These are phyloP conservation scores for Delonix regia DNA, from an alignment of 306 rosid species.

Conservation along the genomic window DNA sequence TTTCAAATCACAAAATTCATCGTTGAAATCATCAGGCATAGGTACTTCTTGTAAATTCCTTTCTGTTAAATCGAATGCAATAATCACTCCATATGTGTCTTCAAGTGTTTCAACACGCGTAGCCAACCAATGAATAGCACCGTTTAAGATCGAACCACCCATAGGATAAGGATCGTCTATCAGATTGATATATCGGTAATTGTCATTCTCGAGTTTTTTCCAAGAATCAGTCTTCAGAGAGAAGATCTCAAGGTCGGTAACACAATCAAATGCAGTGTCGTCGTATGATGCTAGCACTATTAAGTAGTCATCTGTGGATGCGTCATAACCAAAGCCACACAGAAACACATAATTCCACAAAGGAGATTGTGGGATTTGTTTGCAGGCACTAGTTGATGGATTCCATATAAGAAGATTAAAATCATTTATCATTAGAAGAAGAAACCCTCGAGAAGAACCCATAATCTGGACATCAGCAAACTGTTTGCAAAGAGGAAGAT, in stretches of 20 bases:
- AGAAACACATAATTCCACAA: not conserved
- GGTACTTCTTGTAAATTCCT: not conserved
- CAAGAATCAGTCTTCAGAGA: conserved; percentile 4
- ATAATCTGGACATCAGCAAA: not conserved
- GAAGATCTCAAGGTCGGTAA: not conserved
- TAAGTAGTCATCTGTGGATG: not conserved
- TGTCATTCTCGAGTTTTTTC: not conserved
- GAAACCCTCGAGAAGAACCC: conserved; percentile 31
- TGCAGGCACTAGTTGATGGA: conserved; percentile 1
- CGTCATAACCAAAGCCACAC: conserved; percentile 1
- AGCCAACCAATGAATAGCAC: conserved; percentile 18
- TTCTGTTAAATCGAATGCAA: not conserved
- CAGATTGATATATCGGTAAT: not conserved
- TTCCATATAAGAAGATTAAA: conserved; percentile 5
- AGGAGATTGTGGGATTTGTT: not conserved
- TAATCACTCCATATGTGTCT: not conserved
- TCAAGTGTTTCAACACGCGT: not conserved
- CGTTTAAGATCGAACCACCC: not conserved
- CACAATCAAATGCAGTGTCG: too few species aligned
- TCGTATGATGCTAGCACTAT: not conserved
- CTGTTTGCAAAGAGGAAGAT: not conserved
- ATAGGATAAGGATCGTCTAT: not conserved
- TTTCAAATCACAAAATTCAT: not conserved
- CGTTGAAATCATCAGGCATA: not conserved
- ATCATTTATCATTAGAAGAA: not conserved